Base-by-base conservation (phyloP, 805 yeast genomes). In the Spathaspora gorwiae region DNA sequence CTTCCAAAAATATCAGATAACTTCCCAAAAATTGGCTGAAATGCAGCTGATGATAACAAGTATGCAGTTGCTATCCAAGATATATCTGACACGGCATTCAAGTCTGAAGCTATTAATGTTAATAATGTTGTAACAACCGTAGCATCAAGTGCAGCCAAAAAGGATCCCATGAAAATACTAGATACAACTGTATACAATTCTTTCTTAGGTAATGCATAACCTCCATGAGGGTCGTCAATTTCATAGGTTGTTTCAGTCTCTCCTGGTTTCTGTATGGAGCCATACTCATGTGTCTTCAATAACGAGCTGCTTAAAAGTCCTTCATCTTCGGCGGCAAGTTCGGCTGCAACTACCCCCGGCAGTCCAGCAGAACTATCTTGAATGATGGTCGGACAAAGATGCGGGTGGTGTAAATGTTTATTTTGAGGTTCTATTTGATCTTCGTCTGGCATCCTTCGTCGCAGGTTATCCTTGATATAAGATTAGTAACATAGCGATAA, bases 31-130 rank as follows among this genome's bases (percentile, higher is more conserved):
- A 84, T 61, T 2, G 90, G 90, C 60, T 84, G 90, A 57, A 83
- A 81, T 2, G 87, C 84, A 0, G 90, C 80, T 37, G 83, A 78
- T 1, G 89, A 78, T 37, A 84, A 64, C 37, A 84, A 63, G 54
- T 84, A 84, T 0, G 87, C 76, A 0, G 88, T 81, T 2, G 87
- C 90, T 24, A 84, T 81, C 88, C 89, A 84, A 12, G 88, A 76
- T 26, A 83, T 73, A 49, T 76, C 76, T 3, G 81, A 79, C 37
- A 83, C 67, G 0, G 81, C 83, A 51, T 83, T 66, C 54, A 84
- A 75, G 53, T 84, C 89, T 1, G 87, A 80, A 1, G 89, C 87
- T 45, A 84, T 83, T 27, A 76, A 75, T 1, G 86, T 71, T 54
- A 83, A 64, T 26, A 83, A 62, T 0, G 90, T 83, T 0, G 89